A percentile compares a stretch with the other conserved stretches of the same genome.
Evolutionary conservation across 169 alveolate genomes (phyloP).

Genomic region (Plasmodium malariae): DNA sequence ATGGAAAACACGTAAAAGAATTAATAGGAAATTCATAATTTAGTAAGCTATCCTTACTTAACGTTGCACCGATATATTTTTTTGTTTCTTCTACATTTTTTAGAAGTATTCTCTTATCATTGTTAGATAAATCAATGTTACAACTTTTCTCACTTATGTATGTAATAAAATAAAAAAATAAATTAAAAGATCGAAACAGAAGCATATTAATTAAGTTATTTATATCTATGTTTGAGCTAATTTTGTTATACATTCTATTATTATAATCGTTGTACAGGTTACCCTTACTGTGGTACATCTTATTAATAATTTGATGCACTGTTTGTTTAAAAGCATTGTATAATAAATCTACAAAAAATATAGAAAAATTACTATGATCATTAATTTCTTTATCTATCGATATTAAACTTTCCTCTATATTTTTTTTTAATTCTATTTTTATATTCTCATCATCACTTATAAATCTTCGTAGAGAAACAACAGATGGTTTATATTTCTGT

Average conservation of each 20-base stretch:
- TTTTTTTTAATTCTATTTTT: constrained; percentile 47
- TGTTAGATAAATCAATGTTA: background rate
- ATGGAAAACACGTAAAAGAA: constrained; percentile 47
- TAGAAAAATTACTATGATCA: constrained; percentile 8
- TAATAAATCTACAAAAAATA: constrained; percentile 45
- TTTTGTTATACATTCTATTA: constrained; percentile 59
- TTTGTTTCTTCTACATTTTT: constrained; percentile 3
- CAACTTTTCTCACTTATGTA: constrained; percentile 16
- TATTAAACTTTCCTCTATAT: constrained; percentile 31
- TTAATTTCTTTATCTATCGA: constrained; percentile 11
- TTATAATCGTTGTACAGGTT: constrained; percentile 27
- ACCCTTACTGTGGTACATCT: background rate
- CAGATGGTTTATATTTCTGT: constrained; percentile 73
- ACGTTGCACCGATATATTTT: background rate
- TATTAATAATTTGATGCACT: background rate
- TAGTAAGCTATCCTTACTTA: constrained; percentile 8
- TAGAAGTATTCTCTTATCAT: constrained; percentile 20
- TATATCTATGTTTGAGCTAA: constrained; percentile 50
- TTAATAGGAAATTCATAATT: constrained; percentile 59
- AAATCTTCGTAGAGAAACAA: constrained; percentile 72
- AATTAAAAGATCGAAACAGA: constrained; percentile 70
- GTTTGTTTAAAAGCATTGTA: constrained; percentile 26
- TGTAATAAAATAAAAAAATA: constrained; percentile 56
- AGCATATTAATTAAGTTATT: constrained; percentile 66
- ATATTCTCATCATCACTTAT: constrained; percentile 58